A percentile compares a stretch with the other conserved stretches of the same genome.
Conservation (phyloP, 768 basidiomycete genomes). For the Vishniacozyma victoriae region DNA sequence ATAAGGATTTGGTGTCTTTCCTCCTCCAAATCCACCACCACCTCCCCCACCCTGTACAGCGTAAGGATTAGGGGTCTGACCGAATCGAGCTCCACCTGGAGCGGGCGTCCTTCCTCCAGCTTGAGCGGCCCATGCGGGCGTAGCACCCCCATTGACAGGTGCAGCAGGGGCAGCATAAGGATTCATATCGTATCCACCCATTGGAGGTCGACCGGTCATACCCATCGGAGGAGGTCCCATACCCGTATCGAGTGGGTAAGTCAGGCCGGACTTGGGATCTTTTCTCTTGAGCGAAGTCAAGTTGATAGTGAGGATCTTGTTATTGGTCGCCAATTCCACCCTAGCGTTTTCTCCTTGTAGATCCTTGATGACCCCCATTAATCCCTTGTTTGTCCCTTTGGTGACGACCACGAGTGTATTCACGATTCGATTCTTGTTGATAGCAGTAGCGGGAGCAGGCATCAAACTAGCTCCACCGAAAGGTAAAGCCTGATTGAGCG, state of each 20-base stretch:
- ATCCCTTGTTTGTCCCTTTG: slow-evolving; percentile 84
- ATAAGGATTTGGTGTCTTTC: slow-evolving; percentile 24
- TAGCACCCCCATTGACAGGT: slow-evolving; percentile 25
- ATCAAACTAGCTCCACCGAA: slow-evolving; percentile 35
- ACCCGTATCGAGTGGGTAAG: slow-evolving; percentile 32
- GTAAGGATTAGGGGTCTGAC: slow-evolving; percentile 69
- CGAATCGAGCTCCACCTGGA: slow-evolving; percentile 53
- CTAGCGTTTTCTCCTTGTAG: slow-evolving; percentile 79
- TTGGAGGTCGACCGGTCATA: slow-evolving; percentile 7
- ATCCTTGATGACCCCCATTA: slow-evolving; percentile 88
- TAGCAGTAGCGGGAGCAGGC: slow-evolving; percentile 24
- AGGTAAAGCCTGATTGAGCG: slow-evolving; percentile 49
- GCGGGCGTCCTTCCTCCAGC: slow-evolving; percentile 48
- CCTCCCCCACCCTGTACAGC: slow-evolving; percentile 37
- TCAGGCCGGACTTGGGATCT: slow-evolving; percentile 44
- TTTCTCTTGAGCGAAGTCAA: slow-evolving; percentile 69
- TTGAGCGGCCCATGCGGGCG: slow-evolving; percentile 21
- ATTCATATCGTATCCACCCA: slow-evolving; percentile 35
- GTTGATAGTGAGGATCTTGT: slow-evolving; percentile 80
- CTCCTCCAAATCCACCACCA: slow-evolving; percentile 29
- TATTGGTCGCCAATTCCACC: slow-evolving; percentile 83
- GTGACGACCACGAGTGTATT: slow-evolving; percentile 71
- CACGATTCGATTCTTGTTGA: slow-evolving; percentile 58
- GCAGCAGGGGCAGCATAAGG: slow-evolving; percentile 29
- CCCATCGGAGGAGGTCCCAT: slow-evolving; percentile 7